These are phyloP conservation scores for Vachellia pachyceras DNA, from an alignment of 306 rosid species.

Conservation along the genomic window DNA sequence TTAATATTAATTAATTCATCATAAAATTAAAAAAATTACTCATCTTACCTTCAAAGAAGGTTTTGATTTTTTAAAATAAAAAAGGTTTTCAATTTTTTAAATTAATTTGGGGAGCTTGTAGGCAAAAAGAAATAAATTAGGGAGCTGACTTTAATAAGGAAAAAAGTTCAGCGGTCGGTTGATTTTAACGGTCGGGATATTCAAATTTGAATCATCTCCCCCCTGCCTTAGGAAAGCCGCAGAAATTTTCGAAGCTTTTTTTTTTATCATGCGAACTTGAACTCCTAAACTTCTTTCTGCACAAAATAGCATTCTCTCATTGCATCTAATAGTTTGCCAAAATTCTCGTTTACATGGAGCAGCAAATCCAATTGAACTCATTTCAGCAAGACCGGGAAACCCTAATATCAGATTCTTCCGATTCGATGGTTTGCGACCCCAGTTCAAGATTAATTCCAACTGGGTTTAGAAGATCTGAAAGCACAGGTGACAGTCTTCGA, in stretches of 20 bases:
- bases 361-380: slow-evolving; percentile 40
- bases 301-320: slow-evolving; percentile 6
- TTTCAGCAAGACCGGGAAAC: slow-evolving; percentile 47
- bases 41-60: no score
- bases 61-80: no score
- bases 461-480: slow-evolving; percentile 64
- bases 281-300: slow-evolving; percentile 40
- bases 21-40: no score
- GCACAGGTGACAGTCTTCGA: slow-evolving; percentile 51
- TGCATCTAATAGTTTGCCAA: slow-evolving; percentile 26
- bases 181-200: slow-evolving; percentile 45
- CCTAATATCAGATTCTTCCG: slow-evolving; percentile 50
- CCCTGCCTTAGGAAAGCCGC: not conserved
- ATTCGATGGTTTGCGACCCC: slow-evolving; percentile 66
- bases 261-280: slow-evolving; percentile 2
- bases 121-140: not conserved
- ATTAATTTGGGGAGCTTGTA: not conserved
- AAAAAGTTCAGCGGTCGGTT: slow-evolving; percentile 25
- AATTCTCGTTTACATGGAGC: slow-evolving; percentile 50
- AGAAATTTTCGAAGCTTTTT: not conserved
- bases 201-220: slow-evolving; percentile 41
- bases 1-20: no score
- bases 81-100: no score
- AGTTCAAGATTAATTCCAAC: slow-evolving; percentile 58
- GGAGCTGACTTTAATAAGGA: not conserved